A percentile compares a stretch with the other conserved stretches of the same genome.
These are phyloP conservation scores for Hypoxylon sp. DNA, from an alignment of 2,329 filamentous ascomycete species.

Conservation along the genomic window DNA sequence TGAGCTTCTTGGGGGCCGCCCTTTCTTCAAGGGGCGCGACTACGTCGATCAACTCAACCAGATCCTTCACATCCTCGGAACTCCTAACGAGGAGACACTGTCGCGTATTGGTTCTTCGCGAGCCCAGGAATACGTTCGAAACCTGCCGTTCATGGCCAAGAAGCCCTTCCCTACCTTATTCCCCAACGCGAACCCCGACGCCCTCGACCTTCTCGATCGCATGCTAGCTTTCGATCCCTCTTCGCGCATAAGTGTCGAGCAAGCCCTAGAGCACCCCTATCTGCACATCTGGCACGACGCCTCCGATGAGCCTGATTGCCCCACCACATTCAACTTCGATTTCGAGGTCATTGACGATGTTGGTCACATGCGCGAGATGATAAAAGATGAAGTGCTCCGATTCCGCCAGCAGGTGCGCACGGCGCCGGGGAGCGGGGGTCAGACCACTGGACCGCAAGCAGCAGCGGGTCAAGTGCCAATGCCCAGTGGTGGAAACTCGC, in stretches of 20 bases:
- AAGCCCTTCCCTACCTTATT: slow-evolving; percentile 88
- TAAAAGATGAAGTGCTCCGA: slow-evolving; percentile 88
- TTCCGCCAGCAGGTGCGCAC: slow-evolving; percentile 75
- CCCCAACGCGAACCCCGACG: slow-evolving; percentile 93
- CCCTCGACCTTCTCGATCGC: slow-evolving; percentile 91
- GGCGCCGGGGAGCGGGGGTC: slow-evolving; percentile 52
- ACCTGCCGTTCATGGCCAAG: slow-evolving; percentile 94
- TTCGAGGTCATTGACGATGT: slow-evolving; percentile 99
- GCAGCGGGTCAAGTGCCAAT: slow-evolving; percentile 60
- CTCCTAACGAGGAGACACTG: slow-evolving; percentile 93
- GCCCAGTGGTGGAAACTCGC: slow-evolving; percentile 55
- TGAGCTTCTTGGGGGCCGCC: slow-evolving; percentile 92
- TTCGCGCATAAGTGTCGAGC: slow-evolving; percentile 90
- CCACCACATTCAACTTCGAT: slow-evolving; percentile 95
- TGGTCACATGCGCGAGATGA: slow-evolving; percentile 94
- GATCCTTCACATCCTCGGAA: slow-evolving; percentile 97
- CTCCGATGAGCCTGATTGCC: slow-evolving; percentile 92
- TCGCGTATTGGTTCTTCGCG: slow-evolving; percentile 92
- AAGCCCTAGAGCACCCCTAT: slow-evolving; percentile 95
- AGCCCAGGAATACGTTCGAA: slow-evolving; percentile 97
- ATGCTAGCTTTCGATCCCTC: slow-evolving; percentile 98
- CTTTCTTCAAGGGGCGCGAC: slow-evolving; percentile 99
- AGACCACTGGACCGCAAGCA: slow-evolving; percentile 49
- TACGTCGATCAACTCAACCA: slow-evolving; percentile 99
- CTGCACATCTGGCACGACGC: slow-evolving; percentile 98